phyloP scores from a whole-genome alignment of 306 rosid species.

The Lagenaria siceraria region DNA sequence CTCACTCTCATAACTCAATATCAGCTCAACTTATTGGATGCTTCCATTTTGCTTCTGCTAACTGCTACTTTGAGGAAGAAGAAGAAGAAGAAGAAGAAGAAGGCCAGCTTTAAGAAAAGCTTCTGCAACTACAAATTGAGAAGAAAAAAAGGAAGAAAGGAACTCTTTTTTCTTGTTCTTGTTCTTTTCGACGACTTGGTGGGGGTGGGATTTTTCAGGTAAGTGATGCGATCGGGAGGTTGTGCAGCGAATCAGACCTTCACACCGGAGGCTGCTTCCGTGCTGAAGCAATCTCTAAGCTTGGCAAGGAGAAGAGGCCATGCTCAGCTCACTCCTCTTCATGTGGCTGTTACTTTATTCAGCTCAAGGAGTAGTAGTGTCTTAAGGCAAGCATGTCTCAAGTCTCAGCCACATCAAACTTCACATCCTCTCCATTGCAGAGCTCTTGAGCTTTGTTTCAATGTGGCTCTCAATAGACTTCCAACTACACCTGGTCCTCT shows the following conservation, averaged over 20 bases:
- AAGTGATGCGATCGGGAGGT: conserved; percentile 90
- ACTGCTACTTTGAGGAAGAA: neutral
- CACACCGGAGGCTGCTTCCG: conserved; percentile 94
- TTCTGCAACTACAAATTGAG: neutral
- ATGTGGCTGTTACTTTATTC: conserved; percentile 73
- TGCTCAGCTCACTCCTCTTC: conserved; percentile 93
- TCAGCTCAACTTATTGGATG: neutral
- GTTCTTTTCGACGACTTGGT: conserved; percentile 5
- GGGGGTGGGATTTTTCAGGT: conserved; percentile 44
- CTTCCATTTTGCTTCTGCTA: conserved; percentile 2
- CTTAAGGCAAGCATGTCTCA: conserved; percentile 59
- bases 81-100: neutral
- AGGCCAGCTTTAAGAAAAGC: neutral
- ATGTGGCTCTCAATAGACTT: conserved; percentile 85
- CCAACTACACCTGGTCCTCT: conserved; percentile 58
- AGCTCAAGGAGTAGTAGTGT: conserved; percentile 46
- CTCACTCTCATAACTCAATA: neutral
- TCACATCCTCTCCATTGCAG: conserved; percentile 64
- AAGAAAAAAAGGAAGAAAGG: neutral
- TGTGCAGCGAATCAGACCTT: conserved; percentile 88
- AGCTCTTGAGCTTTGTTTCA: conserved; percentile 98
- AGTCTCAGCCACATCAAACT: conserved; percentile 54
- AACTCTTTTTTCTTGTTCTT: neutral
- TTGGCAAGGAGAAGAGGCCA: conserved; percentile 82
- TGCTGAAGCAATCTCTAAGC: conserved; percentile 71